Evolutionary conservation across 345 rosid species (phyloP).

Genomic region (Melaleuca quinquenervia): DNA sequence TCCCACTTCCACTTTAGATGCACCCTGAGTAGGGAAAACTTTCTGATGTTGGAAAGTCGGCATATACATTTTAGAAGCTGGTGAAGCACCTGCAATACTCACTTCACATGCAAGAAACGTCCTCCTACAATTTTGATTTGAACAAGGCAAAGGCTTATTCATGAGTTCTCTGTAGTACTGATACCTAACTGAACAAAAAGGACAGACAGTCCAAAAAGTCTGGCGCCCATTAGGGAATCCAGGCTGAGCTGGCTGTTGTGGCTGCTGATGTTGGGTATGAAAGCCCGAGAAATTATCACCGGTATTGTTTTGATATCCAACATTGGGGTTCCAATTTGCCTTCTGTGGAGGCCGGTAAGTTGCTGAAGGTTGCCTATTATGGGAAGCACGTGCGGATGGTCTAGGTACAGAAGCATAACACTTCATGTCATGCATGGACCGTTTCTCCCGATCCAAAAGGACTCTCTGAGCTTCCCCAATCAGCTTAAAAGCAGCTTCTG

Average conservation of each 20-base stretch:
- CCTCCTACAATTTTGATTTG: constrained; percentile 28
- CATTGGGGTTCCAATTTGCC: constrained; percentile 9
- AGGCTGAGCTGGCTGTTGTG: constrained; percentile 28
- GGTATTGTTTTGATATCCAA: constrained; percentile 12
- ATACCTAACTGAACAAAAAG: constrained; percentile 41
- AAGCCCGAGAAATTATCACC: constrained; percentile 13
- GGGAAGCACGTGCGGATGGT: neutral
- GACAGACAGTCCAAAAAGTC: constrained; percentile 68
- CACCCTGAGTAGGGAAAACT: constrained; percentile 26
- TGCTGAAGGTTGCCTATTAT: neutral
- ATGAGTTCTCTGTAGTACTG: constrained; percentile 28
- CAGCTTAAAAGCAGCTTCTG: constrained; percentile 84
- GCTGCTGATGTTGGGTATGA: constrained; percentile 20
- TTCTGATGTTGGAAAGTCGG: constrained; percentile 27
- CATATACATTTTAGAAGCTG: constrained; percentile 9
- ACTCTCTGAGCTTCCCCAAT: constrained; percentile 81
- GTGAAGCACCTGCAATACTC: constrained; percentile 16
- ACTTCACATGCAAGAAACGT: constrained; percentile 37
- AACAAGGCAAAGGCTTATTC: constrained; percentile 29
- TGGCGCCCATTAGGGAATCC: constrained; percentile 13
- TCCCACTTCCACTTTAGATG: constrained; percentile 27
- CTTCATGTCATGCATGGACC: constrained; percentile 51
- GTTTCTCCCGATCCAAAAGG: constrained; percentile 52
- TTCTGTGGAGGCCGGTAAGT: constrained; percentile 24
- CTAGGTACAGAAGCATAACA: constrained; percentile 12